Percentiles rank a stretch among this genome's conserved stretches.
Conservation (phyloP, 257 asterid genomes). For the Gardenia jasminoides region DNA sequence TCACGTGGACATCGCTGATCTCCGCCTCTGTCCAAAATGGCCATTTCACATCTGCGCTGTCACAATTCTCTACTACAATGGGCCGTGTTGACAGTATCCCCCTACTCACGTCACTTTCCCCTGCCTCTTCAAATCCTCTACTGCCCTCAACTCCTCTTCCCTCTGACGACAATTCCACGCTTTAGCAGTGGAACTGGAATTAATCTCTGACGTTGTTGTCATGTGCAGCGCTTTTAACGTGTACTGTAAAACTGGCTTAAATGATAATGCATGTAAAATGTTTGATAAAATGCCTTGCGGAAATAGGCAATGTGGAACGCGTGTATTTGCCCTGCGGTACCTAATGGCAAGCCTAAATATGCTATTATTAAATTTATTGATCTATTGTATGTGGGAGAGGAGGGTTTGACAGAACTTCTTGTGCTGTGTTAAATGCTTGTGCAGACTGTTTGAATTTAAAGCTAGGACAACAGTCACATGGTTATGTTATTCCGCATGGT, state of each 20-base stretch:
- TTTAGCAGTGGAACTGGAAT: conserved; percentile 50
- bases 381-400: conserved; percentile 42
- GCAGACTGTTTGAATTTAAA: conserved; percentile 50
- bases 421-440: conserved; percentile 77
- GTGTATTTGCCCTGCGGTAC: conserved; percentile 60
- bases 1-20: conserved; percentile 85
- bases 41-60: conserved; percentile 71
- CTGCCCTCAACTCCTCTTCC: conserved; percentile 38
- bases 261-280: conserved; percentile 48
- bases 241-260: conserved; percentile 50
- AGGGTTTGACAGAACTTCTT: conserved; percentile 66
- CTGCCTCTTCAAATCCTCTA: conserved; percentile 71
- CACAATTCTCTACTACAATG: conserved; percentile 54
- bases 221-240: conserved; percentile 79
- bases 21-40: conserved; percentile 79
- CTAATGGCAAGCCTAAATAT: conserved; percentile 43
- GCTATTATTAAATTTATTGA: conserved; percentile 52
- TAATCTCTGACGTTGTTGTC: conserved; percentile 58
- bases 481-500: conserved; percentile 52
- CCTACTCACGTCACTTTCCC: conserved; percentile 85
- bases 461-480: conserved; percentile 72
- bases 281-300: conserved; percentile 71
- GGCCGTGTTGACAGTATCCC: conserved; percentile 41
- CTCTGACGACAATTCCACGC: conserved; percentile 70
- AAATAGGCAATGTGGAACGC: conserved; percentile 86